Evolutionary conservation across 306 rosid genomes (phyloP), one percentile per base, ranked within the genome.

Genomic region (Boehmeria nivea): DNA sequence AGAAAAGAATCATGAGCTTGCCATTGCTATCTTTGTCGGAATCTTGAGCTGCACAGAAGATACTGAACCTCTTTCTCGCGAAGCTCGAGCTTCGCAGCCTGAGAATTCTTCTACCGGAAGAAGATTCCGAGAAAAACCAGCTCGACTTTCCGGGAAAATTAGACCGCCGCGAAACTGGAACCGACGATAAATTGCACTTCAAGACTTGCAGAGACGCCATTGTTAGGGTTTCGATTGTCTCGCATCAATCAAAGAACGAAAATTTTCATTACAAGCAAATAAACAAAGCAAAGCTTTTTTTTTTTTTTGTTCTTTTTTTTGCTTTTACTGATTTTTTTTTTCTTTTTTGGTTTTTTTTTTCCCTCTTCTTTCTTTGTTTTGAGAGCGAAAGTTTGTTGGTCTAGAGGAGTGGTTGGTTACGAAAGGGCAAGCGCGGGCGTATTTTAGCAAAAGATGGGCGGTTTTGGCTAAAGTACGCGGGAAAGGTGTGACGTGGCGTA

Each of bases 121-220:
- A 68, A 4, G 27, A 43, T 17, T 57, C 70, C 13, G 72, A 63
- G 58, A 54, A 60, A 57, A 54, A 65, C 70, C 81, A 65, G 24
- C 51, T 34, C 34, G 82, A 69, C 66, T 78, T 81, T 60, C 67
- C 61, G 26, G 76, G 59, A 63, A 74, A 70, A 44, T 68, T 72
- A 23, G 78, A 11, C 15, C 17, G 45, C 23, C 71, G 88, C 24
- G 76, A 80, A 63, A 78, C 58, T 2, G 94, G 69, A 61, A 76
- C 55, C 5, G 86, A 77, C 60, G 91, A 71, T 43, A 76, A 72
- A 15, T 81, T 46, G 28, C 81, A 78, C 70, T 81, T 84, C 60
- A 82, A 54, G 37, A 79, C 45, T 47, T 82, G 89, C 17, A 75
- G 39, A 8, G 81, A 78, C 48, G 95, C 93, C 99, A 87, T 87